These are phyloP conservation scores for Erodium trifolium DNA, from an alignment of 441 rosid species.

Conservation along the genomic window DNA sequence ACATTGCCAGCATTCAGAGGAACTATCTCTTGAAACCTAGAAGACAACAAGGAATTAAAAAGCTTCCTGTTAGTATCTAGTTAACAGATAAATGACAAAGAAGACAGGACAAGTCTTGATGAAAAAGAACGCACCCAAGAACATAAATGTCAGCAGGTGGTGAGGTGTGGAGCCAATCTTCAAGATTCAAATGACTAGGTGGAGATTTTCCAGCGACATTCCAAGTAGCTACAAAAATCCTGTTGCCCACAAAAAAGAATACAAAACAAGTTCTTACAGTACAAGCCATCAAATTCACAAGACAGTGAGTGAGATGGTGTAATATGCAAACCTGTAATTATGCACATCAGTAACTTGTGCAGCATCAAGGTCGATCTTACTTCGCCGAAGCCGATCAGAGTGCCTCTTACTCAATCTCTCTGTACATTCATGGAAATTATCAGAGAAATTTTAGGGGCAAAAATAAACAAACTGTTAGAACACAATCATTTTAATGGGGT, in stretches of 20 bases:
- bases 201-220: constrained; percentile 77
- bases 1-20: constrained; percentile 66
- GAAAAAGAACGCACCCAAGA: constrained; percentile 36
- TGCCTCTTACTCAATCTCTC: constrained; percentile 43
- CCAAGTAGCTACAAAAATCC: constrained; percentile 71
- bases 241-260: constrained; percentile 17
- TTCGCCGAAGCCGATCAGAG: constrained; percentile 43
- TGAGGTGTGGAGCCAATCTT: constrained; percentile 71
- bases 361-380: constrained; percentile 56
- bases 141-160: constrained; percentile 72
- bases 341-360: constrained; percentile 54
- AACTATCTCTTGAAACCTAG: constrained; percentile 94
- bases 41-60: constrained; percentile 7
- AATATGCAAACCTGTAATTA: constrained; percentile 41
- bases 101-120: constrained; percentile 5
- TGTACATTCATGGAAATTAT: constrained; percentile 26
- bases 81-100: background rate
- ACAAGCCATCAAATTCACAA: constrained; percentile 3
- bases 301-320: background rate
- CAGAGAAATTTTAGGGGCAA: background rate
- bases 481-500: constrained; percentile 4
- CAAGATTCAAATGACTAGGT: constrained; percentile 56
- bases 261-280: constrained; percentile 4
- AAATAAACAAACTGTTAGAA: constrained; percentile 13
- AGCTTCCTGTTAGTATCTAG: constrained; percentile 12